phyloP scores from a whole-genome alignment of 768 basidiomycete genomes.

The Gymnopilus dilepis region DNA sequence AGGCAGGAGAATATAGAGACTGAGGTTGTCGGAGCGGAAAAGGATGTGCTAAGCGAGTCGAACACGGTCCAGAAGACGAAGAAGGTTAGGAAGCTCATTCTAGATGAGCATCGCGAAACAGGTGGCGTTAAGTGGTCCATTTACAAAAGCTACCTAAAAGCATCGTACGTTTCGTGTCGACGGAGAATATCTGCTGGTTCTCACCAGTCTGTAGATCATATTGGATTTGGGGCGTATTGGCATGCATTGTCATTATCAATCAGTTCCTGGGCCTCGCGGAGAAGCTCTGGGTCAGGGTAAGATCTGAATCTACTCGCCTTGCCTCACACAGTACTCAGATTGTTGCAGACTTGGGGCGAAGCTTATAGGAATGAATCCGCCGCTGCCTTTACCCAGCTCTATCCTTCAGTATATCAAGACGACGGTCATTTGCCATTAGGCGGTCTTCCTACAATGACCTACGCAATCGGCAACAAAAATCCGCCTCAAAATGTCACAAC shows the following conservation, averaged over 20 bases:
- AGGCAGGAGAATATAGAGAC: conserved; percentile 46
- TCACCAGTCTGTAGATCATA: conserved; percentile 52
- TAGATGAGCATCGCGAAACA: conserved; percentile 80
- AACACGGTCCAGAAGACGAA: conserved; percentile 39
- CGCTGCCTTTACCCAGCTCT: conserved; percentile 23
- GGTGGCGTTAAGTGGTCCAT: conserved; percentile 84
- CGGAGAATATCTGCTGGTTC: background rate
- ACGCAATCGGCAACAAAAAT: no score
- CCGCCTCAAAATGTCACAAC: conserved; percentile 20
- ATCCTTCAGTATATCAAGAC: conserved; percentile 37
- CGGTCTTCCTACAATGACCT: conserved; percentile 17
- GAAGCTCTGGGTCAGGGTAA: conserved; percentile 78
- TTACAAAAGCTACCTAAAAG: conserved; percentile 71
- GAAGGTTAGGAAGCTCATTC: conserved; percentile 74
- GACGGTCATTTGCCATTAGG: conserved; percentile 38
- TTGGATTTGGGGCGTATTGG: conserved; percentile 66
- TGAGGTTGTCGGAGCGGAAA: conserved; percentile 31
- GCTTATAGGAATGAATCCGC: conserved; percentile 47
- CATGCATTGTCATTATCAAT: conserved; percentile 49
- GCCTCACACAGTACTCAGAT: background rate
- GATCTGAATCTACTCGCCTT: conserved; percentile 31
- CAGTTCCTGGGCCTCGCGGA: conserved; percentile 61
- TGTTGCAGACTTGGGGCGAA: conserved; percentile 65
- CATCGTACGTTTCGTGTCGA: conserved; percentile 54
- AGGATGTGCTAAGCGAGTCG: conserved; percentile 5